Percentiles rank a stretch among this genome's conserved stretches.
These are phyloP conservation scores for Mrakia blollopis DNA, from an alignment of 768 basidiomycete genomes.

Conservation along the genomic window DNA sequence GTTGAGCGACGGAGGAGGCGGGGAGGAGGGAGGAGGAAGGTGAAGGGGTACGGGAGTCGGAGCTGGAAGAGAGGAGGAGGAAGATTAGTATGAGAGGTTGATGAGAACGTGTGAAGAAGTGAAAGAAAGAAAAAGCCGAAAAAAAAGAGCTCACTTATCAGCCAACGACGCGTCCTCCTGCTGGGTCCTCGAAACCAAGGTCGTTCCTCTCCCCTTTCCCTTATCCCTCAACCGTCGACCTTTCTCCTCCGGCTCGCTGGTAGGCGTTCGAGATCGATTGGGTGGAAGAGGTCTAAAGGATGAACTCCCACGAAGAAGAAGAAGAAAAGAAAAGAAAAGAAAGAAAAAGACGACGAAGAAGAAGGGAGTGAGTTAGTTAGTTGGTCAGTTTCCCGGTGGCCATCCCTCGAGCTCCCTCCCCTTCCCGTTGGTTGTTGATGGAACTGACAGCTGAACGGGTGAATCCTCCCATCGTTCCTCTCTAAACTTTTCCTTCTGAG, in stretches of 20 bases:
- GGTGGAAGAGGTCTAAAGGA: not conserved
- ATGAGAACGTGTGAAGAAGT: not conserved
- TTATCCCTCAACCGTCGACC: not conserved
- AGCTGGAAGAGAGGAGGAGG: not conserved
- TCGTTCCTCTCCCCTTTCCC: not conserved
- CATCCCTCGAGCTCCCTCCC: not conserved
- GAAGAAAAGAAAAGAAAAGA: not conserved
- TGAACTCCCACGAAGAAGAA: not conserved
- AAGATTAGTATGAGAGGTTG: too few species aligned
- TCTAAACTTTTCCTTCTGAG: not conserved
- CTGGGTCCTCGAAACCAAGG: too few species aligned
- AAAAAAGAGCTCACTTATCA: not conserved
- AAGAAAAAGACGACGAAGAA: not conserved
- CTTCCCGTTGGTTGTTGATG: too few species aligned
- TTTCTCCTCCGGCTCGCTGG: not conserved
- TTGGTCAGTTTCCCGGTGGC: too few species aligned
- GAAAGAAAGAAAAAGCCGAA: not conserved
- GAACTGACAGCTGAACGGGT: not conserved
- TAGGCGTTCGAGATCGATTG: not conserved
- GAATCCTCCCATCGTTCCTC: not conserved
- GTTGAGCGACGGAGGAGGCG: constrained; percentile 3
- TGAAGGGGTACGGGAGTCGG: not conserved
- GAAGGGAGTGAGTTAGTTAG: too few species aligned
- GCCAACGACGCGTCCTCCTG: too few species aligned
- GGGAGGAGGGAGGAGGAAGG: not conserved